Evolutionary conservation across 345 rosid genomes (phyloP).

Genomic region (Lepidium sativum): DNA sequence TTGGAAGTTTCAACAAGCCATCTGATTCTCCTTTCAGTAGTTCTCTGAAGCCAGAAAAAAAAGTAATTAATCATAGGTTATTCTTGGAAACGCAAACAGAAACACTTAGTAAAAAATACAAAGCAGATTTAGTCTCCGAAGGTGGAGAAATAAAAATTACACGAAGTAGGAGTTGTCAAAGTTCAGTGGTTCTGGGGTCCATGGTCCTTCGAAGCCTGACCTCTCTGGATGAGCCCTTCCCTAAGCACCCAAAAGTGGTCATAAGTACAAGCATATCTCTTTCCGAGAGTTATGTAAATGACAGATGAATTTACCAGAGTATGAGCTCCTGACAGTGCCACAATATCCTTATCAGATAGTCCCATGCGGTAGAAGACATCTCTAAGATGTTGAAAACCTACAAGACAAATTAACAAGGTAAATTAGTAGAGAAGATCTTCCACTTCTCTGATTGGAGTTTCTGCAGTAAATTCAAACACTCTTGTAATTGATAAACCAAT

Average conservation of each 20-base stretch:
- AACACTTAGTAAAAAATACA: neutral
- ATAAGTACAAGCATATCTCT: neutral
- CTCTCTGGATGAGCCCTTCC: slow-evolving; percentile 93
- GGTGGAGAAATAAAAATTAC: slow-evolving; percentile 37
- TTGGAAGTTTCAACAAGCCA: slow-evolving; percentile 80
- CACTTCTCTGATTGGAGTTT: neutral
- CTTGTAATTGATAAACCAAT: neutral
- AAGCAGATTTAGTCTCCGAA: neutral
- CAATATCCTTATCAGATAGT: slow-evolving; percentile 75
- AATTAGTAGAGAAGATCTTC: neutral
- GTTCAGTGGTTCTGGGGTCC: slow-evolving; percentile 90
- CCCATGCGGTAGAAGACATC: slow-evolving; percentile 90
- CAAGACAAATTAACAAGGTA: neutral
- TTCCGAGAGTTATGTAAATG: slow-evolving; percentile 43
- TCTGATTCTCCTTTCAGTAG: slow-evolving; percentile 67
- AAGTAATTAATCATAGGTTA: neutral
- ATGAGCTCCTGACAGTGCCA: slow-evolving; percentile 43
- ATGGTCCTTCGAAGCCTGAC: slow-evolving; percentile 94
- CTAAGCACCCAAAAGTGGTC: slow-evolving; percentile 30
- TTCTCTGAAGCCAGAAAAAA: slow-evolving; percentile 40
- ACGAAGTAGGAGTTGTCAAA: slow-evolving; percentile 90
- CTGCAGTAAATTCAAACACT: neutral
- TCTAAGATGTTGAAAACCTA: slow-evolving; percentile 69
- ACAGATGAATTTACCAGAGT: slow-evolving; percentile 40
- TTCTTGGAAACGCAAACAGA: neutral